These are phyloP conservation scores for Kazachstania martiniae DNA, from an alignment of 805 yeast genomes.

Conservation along the genomic window DNA sequence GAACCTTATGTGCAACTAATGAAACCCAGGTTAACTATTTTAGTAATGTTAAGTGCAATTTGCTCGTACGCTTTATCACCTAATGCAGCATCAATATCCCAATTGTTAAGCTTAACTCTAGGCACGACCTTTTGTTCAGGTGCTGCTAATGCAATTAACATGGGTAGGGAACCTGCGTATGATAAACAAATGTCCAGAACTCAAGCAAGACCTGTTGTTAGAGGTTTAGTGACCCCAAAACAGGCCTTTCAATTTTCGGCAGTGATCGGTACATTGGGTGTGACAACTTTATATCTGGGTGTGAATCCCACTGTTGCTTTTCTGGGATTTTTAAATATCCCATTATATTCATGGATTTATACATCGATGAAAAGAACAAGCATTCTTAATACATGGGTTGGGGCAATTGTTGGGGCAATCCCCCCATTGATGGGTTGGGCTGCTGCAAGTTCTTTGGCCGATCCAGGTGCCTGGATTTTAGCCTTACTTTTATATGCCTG, in stretches of 20 bases:
- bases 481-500: conserved; percentile 88
- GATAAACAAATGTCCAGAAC: conserved; percentile 86
- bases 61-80: conserved; percentile 93
- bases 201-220: conserved; percentile 77
- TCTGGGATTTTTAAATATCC: conserved; percentile 73
- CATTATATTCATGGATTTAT: conserved; percentile 79
- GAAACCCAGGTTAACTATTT: conserved; percentile 77
- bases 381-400: conserved; percentile 93
- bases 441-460: conserved; percentile 63
- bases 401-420: conserved; percentile 96
- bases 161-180: conserved; percentile 91
- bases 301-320: conserved; percentile 78
- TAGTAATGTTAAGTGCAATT: conserved; percentile 84
- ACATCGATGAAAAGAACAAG: conserved; percentile 80
- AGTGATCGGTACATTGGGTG: conserved; percentile 60
- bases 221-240: conserved; percentile 60
- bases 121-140: conserved; percentile 89
- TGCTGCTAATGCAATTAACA: conserved; percentile 92
- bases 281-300: conserved; percentile 57
- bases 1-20: conserved; percentile 71
- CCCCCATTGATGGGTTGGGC: conserved; percentile 99
- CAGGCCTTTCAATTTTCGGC: conserved; percentile 82
- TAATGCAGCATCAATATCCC: conserved; percentile 57
- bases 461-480: conserved; percentile 92
- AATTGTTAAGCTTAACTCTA: conserved; percentile 58